Conservation (phyloP, 768 basidiomycete genomes). For the Dacryopinax primogenitus region DNA sequence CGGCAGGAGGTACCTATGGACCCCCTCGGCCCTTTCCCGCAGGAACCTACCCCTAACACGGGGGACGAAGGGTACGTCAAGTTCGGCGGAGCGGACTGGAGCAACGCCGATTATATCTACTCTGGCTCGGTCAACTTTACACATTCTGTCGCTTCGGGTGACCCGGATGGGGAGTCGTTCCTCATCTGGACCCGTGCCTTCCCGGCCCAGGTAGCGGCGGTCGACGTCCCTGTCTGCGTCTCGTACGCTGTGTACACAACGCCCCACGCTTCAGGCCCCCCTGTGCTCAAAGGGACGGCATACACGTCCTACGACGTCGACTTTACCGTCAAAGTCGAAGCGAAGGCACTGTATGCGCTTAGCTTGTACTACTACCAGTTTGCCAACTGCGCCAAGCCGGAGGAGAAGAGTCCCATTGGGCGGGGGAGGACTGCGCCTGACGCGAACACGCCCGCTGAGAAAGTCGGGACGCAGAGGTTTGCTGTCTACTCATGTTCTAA, state of each 20-base stretch:
- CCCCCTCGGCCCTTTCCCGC: conserved; percentile 1
- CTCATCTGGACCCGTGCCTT: conserved; percentile 47
- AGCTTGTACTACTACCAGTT: conserved; percentile 46
- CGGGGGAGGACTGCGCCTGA: conserved; percentile 39
- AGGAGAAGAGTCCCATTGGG: conserved; percentile 37
- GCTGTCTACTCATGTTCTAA: conserved; percentile 50
- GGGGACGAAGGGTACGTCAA: conserved; percentile 9
- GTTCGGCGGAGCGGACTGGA: conserved; percentile 8
- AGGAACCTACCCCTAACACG: not conserved
- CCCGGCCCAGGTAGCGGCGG: conserved; percentile 26
- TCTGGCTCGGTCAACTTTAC: conserved; percentile 12
- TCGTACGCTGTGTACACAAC: conserved; percentile 25
- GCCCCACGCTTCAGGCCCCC: not conserved
- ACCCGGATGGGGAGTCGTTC: conserved; percentile 42
- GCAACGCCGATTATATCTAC: conserved; percentile 9
- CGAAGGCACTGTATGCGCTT: conserved; percentile 37
- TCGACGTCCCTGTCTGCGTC: conserved; percentile 41
- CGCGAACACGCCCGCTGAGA: conserved; percentile 34
- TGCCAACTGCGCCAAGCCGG: conserved; percentile 39
- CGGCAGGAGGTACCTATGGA: conserved; percentile 3
- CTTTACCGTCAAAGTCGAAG: conserved; percentile 49
- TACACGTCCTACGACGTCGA: conserved; percentile 47
- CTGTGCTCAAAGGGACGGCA: conserved; percentile 35
- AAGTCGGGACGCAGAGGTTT: conserved; percentile 44
- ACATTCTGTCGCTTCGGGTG: conserved; percentile 31